Percentiles rank a stretch among this genome's conserved stretches.
Conservation (phyloP, 306 rosid genomes). For the Trifolium fragiferum region DNA sequence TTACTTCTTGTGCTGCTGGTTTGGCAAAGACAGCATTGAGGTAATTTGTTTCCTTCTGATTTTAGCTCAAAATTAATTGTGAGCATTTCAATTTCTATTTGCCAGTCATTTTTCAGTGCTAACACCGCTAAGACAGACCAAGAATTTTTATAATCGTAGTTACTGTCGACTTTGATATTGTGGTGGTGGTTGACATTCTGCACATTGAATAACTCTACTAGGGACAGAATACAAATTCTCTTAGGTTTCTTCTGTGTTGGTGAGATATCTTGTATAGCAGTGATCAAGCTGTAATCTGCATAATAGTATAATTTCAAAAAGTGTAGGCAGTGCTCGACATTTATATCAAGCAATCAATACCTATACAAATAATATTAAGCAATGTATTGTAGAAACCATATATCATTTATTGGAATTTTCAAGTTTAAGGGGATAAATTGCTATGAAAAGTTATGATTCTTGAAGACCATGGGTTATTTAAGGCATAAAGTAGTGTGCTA, state of each 20-base stretch:
- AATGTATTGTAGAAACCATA: not conserved
- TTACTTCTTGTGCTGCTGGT: slow-evolving; percentile 93
- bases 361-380: not conserved
- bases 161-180: not conserved
- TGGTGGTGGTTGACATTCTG: slow-evolving; percentile 18
- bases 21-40: slow-evolving; percentile 88
- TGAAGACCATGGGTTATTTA: not conserved
- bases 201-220: slow-evolving; percentile 8
- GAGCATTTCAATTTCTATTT: slow-evolving; percentile 11
- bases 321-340: slow-evolving; percentile 4
- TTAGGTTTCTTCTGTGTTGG: not conserved
- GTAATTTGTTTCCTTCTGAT: slow-evolving; percentile 54
- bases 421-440: no score
- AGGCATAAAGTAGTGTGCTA: slow-evolving; percentile 7
- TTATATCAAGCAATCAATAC: slow-evolving; percentile 3
- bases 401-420: no score
- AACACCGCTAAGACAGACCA: not conserved
- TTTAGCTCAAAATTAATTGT: slow-evolving; percentile 37
- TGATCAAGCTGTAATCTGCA: no score
- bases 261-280: not conserved
- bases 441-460: no score
- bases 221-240: slow-evolving; percentile 3
- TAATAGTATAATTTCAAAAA: not conserved
- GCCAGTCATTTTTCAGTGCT: slow-evolving; percentile 11
- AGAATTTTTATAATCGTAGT: not conserved